These are phyloP conservation scores for Metarhizium sp. DNA, from an alignment of 2,329 filamentous ascomycete species.

Conservation along the genomic window DNA sequence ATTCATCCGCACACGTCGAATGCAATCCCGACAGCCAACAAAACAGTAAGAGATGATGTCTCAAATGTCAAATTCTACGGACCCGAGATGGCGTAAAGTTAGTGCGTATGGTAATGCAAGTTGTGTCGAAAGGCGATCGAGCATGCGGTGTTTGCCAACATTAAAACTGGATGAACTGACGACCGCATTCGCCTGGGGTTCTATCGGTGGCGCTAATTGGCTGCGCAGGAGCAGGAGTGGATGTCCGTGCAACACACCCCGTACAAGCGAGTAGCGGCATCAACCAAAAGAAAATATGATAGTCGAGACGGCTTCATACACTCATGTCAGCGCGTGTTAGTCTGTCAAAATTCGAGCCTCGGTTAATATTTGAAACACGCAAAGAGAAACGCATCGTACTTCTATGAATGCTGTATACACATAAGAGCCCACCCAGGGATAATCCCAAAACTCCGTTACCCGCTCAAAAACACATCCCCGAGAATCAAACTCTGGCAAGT, in stretches of 20 bases:
- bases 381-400: not conserved
- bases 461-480: not conserved
- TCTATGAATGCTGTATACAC: slow-evolving; percentile 6
- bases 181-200: not conserved
- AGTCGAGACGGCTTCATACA: too few relatives aligned
- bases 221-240: not conserved
- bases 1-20: not conserved
- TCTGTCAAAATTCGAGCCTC: not conserved
- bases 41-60: not conserved
- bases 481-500: not conserved
- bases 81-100: not conserved
- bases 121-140: not conserved
- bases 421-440: slow-evolving; percentile 6
- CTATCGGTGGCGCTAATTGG: not conserved
- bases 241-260: not conserved
- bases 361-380: not conserved
- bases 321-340: not conserved
- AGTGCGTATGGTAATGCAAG: not conserved
- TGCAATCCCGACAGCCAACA: not conserved
- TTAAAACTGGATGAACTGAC: not conserved
- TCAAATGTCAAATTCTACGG: not conserved
- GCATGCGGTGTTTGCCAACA: not conserved
- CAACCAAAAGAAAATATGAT: too few relatives aligned
- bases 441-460: slow-evolving; percentile 17
- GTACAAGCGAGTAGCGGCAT: too few relatives aligned